Evolutionary conservation across 192 early-diverging fungal genomes (phyloP).

Genomic region (Phlyctochytrium bullatum): DNA sequence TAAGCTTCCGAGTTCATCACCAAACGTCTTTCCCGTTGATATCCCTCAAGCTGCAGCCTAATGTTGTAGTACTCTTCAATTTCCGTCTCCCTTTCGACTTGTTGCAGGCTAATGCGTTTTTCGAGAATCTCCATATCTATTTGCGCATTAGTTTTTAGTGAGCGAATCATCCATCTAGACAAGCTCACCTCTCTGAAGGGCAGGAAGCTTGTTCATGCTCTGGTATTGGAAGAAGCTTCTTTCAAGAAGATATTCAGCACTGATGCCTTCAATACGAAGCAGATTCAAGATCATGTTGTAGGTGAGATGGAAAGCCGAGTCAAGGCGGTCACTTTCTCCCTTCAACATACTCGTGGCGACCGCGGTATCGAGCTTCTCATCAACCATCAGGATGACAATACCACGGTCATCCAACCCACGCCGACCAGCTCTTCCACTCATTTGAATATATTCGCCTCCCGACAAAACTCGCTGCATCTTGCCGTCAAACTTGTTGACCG

Average conservation of each 20-base stretch:
- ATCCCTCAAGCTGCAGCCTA: slow-evolving; percentile 64
- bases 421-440: slow-evolving; percentile 97
- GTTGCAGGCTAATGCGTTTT: slow-evolving; percentile 45
- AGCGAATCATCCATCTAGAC: slow-evolving; percentile 12
- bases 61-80: slow-evolving; percentile 77
- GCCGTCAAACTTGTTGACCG: slow-evolving; percentile 91
- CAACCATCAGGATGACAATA: slow-evolving; percentile 94
- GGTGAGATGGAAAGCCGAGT: slow-evolving; percentile 92
- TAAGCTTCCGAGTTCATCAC: slow-evolving; percentile 82
- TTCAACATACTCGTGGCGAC: slow-evolving; percentile 94
- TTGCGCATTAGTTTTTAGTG: not conserved
- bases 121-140: slow-evolving; percentile 60
- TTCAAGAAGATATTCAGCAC: slow-evolving; percentile 89
- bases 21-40: slow-evolving; percentile 63
- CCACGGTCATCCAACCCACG: slow-evolving; percentile 97
- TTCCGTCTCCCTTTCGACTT: slow-evolving; percentile 67
- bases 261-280: slow-evolving; percentile 90
- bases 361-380: slow-evolving; percentile 90
- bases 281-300: slow-evolving; percentile 98
- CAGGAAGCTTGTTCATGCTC: slow-evolving; percentile 78
- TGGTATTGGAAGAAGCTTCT: slow-evolving; percentile 92
- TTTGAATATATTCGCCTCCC: slow-evolving; percentile 97
- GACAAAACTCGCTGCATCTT: slow-evolving; percentile 77
- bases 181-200: slow-evolving; percentile 58
- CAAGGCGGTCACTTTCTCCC: slow-evolving; percentile 59